phyloP scores from a whole-genome alignment of 2,329 filamentous ascomycete genomes.

The Sphaerostilbella broomeana region DNA sequence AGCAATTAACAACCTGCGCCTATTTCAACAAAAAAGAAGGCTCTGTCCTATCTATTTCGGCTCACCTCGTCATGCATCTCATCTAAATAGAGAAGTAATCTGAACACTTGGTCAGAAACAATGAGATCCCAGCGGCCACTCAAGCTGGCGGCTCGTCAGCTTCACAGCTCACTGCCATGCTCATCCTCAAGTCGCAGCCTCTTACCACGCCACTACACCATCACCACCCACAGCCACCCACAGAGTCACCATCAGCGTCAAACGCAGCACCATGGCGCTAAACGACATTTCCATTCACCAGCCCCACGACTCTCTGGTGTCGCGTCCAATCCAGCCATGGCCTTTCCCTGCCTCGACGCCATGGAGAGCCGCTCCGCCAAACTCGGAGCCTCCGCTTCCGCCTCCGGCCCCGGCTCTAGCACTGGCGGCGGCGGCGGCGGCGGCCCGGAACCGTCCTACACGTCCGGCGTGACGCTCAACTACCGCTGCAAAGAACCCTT shows the following conservation, averaged over 20 bases:
- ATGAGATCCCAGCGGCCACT: constrained; percentile 15
- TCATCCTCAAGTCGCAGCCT: constrained; percentile 35
- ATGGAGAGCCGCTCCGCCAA: constrained; percentile 71
- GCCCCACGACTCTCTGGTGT: constrained; percentile 22
- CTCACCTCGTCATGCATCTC: too few relatives aligned
- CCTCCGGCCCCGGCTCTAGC: constrained; percentile 20
- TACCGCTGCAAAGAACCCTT: constrained; percentile 71
- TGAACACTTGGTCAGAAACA: too few relatives aligned
- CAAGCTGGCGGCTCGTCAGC: constrained; percentile 10
- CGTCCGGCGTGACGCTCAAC: constrained; percentile 72
- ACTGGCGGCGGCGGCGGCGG: too few relatives aligned
- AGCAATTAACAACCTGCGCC: too few relatives aligned
- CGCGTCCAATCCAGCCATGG: constrained; percentile 75
- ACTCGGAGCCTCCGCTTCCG: constrained; percentile 45
- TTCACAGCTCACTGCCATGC: constrained; percentile 24
- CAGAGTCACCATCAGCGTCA: constrained; percentile 37
- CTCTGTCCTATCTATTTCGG: too few relatives aligned
- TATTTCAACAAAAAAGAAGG: too few relatives aligned
- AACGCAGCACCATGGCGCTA: constrained; percentile 24
- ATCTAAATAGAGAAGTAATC: too few relatives aligned
- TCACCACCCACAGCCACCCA: constrained; percentile 21
- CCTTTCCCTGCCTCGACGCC: constrained; percentile 84
- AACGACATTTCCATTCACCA: constrained; percentile 17
- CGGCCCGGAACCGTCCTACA: constrained; percentile 92
- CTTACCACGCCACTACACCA: constrained; percentile 1